Evolutionary conservation across 257 asterid species (phyloP), one percentile per base, ranked within the genome.

Genomic region (Gardenia jasminoides): DNA sequence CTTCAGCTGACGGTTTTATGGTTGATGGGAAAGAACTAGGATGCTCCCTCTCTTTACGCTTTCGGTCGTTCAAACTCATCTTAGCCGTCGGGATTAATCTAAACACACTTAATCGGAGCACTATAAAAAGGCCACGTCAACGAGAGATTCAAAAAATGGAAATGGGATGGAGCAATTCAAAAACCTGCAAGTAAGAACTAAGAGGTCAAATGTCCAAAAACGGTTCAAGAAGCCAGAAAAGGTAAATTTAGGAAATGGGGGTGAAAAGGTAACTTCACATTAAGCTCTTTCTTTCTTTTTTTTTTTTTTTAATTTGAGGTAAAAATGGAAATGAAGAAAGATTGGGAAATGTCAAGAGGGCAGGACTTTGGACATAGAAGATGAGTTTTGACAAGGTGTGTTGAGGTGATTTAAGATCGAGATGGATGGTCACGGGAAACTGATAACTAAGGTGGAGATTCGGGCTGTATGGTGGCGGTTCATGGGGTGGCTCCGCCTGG

Each of bases 1-100:
- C 70, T 16, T 72, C 78, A 69, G 56, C 75, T 72, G 89, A 80
- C 88, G 92, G 87, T 75, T 78, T 87, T 12, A 81, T 26, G 39
- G 84, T 82, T 19, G 72, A 78, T 30, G 46, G 13, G 50, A 46
- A 11, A 6, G 50, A 6, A 6, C 13, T 30, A 33, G 67, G 77
- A 43, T 70, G 52, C 19, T 86, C 94, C 79, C 83, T 79, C 76
- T 88, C 93, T 86, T 90, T 92, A 70, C 90, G 91, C 83, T 91
- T 92, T 82, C 87, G 89, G 66, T 90, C 33, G 72, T 81, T 82
- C 66, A 81, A 84, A 81, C 88, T 90, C 97, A 92, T 92, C 92
- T 78, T 52, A 71, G 71, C 91, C 91, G 89, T 85, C 82, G 72
- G 69, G 67, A 36, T 80, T 79, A 3, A 26, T 3, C 15, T 20